phyloP scores from a whole-genome alignment of 768 basidiomycete species.

The Porpolomopsis calyptriformis region DNA sequence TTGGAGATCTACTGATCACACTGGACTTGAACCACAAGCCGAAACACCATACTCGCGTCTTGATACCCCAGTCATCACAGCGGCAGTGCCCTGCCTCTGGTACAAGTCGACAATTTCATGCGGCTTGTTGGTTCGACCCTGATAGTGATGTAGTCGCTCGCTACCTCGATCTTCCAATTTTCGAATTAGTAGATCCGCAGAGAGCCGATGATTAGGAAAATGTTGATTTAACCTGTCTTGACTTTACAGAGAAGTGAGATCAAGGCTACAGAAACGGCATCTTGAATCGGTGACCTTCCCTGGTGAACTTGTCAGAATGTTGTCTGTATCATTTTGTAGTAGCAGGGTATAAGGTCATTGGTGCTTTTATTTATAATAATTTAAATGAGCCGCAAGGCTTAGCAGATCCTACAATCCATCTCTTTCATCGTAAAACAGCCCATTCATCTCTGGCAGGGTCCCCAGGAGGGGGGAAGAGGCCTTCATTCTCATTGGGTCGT shows the following conservation, averaged over 20 bases:
- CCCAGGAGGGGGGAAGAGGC: constrained; percentile 51
- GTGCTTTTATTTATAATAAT: no score
- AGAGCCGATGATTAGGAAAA: background rate
- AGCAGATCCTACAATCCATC: background rate
- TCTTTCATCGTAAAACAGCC: constrained; percentile 38
- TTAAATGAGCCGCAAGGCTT: no score
- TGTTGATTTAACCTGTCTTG: no score
- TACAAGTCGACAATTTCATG: background rate
- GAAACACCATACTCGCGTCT: background rate
- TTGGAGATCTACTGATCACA: background rate
- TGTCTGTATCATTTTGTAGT: no score
- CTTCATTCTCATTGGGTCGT: constrained; percentile 26
- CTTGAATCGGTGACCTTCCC: no score
- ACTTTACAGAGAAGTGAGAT: no score
- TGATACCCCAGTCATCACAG: background rate
- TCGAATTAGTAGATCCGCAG: background rate
- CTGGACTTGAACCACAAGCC: background rate
- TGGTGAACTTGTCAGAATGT: no score
- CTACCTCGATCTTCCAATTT: background rate
- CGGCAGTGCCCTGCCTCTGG: background rate
- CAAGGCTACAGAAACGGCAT: no score
- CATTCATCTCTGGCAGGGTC: constrained; percentile 59
- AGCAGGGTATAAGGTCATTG: no score
- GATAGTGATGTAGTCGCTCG: background rate
- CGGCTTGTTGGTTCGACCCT: background rate